Base-by-base conservation (phyloP, 352 stramenopile genomes). In the Phytophthora kernoviae region DNA sequence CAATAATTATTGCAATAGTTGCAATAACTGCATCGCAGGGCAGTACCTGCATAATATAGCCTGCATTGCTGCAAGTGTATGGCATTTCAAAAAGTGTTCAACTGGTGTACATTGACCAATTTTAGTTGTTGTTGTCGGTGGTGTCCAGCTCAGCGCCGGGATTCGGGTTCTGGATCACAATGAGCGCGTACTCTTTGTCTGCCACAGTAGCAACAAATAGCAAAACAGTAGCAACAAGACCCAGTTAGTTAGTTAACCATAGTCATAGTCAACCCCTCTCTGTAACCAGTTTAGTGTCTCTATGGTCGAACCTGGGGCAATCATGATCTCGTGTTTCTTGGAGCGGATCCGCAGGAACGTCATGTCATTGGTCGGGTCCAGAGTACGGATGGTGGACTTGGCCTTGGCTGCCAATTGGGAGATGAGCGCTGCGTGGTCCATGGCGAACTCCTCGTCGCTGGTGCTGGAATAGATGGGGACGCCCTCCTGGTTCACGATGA, bases 281-380 rank as follows among this genome's bases (percentile, higher is more conserved):
- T n/a, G n/a, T n/a, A n/a, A n/a, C n/a, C n/a, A n/a, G n/a, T n/a
- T n/a, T n/a, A 30, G 33, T 39, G 33, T 39, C 14, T 39, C 11
- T 14, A 39, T 2, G 15, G 27, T 57, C 30, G 24, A 43, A 84
- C 77, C 81, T 12, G 87, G 87, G 6, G 82, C 79, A 60, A 98
- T 94, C 86, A 98, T 96, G 53, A 98, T 96, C 80, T 98, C 94
- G 67, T 97, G 81, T 66, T 98, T 94, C 68, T 96, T 96, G 45
- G 90, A 97, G 62, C 94, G 87, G 68, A 98, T 94, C 36, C 92
- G 78, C 30, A 98, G 66, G 70, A 98, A 98, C 41, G 89, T 97
- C 60, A 98, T 88, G 65, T 96, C 90, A 68, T 97, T 94, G n/a
- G 75, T 93, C 47, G 93, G 85, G 54, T 97, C 91, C 24, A 98